Base-by-base conservation (phyloP, 768 basidiomycete species). In the Calocybe indica region DNA sequence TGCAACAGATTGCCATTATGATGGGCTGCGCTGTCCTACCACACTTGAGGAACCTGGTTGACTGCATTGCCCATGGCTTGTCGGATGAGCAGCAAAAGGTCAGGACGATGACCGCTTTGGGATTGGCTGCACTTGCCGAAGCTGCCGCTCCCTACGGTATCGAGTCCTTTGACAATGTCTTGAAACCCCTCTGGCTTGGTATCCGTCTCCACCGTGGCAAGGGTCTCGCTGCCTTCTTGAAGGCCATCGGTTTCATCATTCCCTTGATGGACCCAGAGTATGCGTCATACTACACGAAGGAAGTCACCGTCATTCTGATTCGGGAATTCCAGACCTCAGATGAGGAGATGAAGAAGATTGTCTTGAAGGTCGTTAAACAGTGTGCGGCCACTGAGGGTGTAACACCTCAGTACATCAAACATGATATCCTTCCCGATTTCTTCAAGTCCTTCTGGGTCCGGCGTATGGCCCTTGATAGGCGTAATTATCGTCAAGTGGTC, bases 281-380 rank as follows among this genome's bases (percentile, higher is more conserved):
- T 58, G 96, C 95, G 10, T 94, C 92, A 11, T 98, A 98, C 71
- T 99, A 99, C 66, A 97, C 94, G 41, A 95, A 95, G 68, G 95
- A 97, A 72, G 92, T 95, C 47, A 94, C 90, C 8, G 87, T 93
- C 54, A 94, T 95, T 62, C 86, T 95, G 48, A 95, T 95, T 53
- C 92, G 96, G 60, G 95, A 97, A 70, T 98, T 97, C 74, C 93
- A 95, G 65, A 96, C 94, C 5, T 95, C 95, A 7, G 96, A 99
- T 63, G 96, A 99, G 66, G 96, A 99, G 74, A 99, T 99, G 96
- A 95, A 98, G 80, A 96, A 98, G 77, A 98, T 98, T 55, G 96
- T 99, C 5, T 70, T 99, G 43, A 98, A 98, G 66, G 96, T 99
- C 48, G 94, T 98, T 58, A 96, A 98, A 68, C 96, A 98, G 65